Evolutionary conservation across 148 eudicot genomes (phyloP).

Genomic region (Heliamphora exappendiculata): DNA sequence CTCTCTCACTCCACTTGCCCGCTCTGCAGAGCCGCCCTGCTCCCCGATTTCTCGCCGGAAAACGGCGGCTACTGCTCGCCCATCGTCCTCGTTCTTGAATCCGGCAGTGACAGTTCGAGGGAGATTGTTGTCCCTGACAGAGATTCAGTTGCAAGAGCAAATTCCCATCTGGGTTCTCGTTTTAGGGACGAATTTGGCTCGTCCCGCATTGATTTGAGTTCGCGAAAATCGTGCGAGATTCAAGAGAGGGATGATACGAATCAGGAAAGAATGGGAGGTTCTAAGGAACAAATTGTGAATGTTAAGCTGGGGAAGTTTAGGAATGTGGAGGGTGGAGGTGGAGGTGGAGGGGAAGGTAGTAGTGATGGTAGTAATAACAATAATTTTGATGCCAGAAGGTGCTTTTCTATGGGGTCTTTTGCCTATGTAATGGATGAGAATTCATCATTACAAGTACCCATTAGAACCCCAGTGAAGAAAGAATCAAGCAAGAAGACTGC

Average conservation of each 20-base stretch:
- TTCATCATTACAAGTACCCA: constrained; percentile 60
- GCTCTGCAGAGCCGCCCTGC: constrained; percentile 58
- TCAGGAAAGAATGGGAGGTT: not conserved
- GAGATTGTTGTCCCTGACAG: constrained; percentile 36
- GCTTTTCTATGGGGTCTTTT: constrained; percentile 94
- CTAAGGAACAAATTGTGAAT: constrained; percentile 43
- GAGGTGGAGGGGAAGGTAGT: constrained; percentile 27
- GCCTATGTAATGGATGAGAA: constrained; percentile 82
- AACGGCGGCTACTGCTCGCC: constrained; percentile 28
- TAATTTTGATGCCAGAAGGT: constrained; percentile 58
- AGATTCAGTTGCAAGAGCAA: constrained; percentile 25
- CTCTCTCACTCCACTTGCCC: constrained; percentile 94
- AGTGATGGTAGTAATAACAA: constrained; percentile 6
- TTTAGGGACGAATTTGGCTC: constrained; percentile 24
- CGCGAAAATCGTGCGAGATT: constrained; percentile 32
- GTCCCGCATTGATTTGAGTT: constrained; percentile 10
- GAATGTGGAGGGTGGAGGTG: constrained; percentile 38
- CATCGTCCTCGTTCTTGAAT: constrained; percentile 65
- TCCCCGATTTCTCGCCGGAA: constrained; percentile 33
- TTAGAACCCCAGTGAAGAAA: constrained; percentile 51
- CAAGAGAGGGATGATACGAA: not conserved
- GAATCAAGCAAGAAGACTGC: constrained; percentile 28
- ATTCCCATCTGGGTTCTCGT: constrained; percentile 26
- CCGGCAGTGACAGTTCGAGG: constrained; percentile 53
- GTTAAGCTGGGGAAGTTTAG: constrained; percentile 80